phyloP scores from a whole-genome alignment of 305 asterid genomes.

The Rubia occidens region DNA sequence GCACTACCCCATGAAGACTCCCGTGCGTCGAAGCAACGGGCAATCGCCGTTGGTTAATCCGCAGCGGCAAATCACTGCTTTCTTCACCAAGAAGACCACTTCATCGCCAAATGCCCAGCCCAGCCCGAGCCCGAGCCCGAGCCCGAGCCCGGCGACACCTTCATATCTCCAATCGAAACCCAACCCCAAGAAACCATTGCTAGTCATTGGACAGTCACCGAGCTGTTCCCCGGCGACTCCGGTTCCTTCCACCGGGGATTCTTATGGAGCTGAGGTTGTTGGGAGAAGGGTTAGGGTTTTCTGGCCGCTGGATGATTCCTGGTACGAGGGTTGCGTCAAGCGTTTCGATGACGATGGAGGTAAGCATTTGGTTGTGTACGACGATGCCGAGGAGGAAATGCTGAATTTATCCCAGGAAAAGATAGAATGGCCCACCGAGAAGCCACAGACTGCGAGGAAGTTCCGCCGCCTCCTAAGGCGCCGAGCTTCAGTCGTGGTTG shows the following conservation, averaged over 20 bases:
- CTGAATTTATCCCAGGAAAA: conserved; percentile 46
- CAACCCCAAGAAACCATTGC: conserved; percentile 33
- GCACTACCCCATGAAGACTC: conserved; percentile 35
- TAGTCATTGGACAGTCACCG: conserved; percentile 40
- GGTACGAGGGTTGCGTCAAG: conserved; percentile 75
- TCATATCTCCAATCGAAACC: conserved; percentile 34
- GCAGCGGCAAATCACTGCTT: conserved; percentile 75
- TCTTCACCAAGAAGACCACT: conserved; percentile 46
- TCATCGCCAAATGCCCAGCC: conserved; percentile 19
- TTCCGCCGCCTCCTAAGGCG: conserved; percentile 43
- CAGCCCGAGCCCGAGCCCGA: conserved; percentile 22
- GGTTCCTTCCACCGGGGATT: conserved; percentile 19
- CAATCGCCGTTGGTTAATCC: conserved; percentile 82
- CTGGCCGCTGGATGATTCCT: conserved; percentile 76
- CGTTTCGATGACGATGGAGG: conserved; percentile 56
- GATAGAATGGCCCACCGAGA: conserved; percentile 53
- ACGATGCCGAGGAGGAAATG: conserved; percentile 77
- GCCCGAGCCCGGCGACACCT: conserved; percentile 42
- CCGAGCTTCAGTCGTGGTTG: conserved; percentile 32
- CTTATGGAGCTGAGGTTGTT: conserved; percentile 51
- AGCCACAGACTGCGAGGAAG: conserved; percentile 32
- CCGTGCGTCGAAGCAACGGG: conserved; percentile 61
- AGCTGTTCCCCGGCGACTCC: conserved; percentile 26
- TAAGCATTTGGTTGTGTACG: conserved; percentile 76
- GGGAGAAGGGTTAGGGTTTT: conserved; percentile 52